Evolutionary conservation across 73 alveolate species (phyloP).

Genomic region (Breviolum minutum): DNA sequence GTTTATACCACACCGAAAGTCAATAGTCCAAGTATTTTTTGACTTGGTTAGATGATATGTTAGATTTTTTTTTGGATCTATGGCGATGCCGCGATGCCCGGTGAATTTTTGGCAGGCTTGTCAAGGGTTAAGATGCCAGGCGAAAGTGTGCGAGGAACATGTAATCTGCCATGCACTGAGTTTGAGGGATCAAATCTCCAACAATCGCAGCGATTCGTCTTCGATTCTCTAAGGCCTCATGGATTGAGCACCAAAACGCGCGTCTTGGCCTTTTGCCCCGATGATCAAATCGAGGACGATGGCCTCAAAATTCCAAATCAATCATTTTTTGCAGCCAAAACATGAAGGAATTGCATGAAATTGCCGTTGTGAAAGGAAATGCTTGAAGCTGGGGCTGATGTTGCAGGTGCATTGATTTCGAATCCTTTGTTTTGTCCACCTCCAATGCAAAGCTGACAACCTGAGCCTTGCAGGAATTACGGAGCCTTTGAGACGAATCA

Average conservation of each 20-base stretch:
- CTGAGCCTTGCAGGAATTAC: background rate
- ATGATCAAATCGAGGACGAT: slow-evolving; percentile 51
- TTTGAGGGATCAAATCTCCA: background rate
- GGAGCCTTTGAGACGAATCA: slow-evolving; percentile 51
- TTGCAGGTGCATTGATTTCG: slow-evolving; percentile 20
- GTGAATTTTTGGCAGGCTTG: background rate
- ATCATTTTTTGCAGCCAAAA: background rate
- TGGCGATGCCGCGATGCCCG: background rate
- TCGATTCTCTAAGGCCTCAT: slow-evolving; percentile 15
- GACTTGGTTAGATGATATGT: background rate
- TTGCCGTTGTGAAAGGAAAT: slow-evolving; percentile 31
- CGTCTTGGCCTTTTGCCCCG: slow-evolving; percentile 89
- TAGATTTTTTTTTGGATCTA: background rate
- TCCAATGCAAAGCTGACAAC: background rate
- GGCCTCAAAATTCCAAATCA: background rate
- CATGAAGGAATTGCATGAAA: background rate
- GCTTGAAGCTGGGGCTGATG: slow-evolving; percentile 95
- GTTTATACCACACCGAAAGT: background rate
- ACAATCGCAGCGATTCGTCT: background rate
- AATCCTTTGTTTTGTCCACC: background rate
- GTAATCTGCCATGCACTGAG: slow-evolving; percentile 34
- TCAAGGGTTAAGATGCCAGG: background rate
- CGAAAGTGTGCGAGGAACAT: slow-evolving; percentile 89
- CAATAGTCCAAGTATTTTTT: too few species aligned
- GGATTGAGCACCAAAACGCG: slow-evolving; percentile 57